These are phyloP conservation scores for Phyllachora maydis DNA, from an alignment of 2,329 filamentous ascomycete species.

Conservation along the genomic window DNA sequence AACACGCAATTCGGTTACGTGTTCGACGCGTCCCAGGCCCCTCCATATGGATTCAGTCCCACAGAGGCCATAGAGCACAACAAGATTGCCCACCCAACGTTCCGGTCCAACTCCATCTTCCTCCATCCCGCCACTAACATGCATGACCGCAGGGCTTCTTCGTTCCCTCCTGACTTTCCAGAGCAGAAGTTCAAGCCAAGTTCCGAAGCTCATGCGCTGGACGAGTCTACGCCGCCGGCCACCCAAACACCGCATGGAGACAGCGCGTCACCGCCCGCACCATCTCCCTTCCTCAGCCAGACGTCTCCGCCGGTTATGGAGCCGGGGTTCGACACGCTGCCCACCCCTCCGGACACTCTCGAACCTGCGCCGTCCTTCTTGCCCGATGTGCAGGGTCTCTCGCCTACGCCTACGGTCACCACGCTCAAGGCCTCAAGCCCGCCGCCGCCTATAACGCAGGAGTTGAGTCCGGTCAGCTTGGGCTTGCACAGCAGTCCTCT, in stretches of 20 bases:
- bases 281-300: constrained; percentile 7
- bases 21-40: constrained; percentile 28
- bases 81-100: constrained; percentile 21
- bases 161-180: constrained; percentile 37
- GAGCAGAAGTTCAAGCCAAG: constrained; percentile 13
- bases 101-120: constrained; percentile 48
- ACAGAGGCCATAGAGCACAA: not conserved
- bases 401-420: constrained; percentile 12
- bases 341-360: constrained; percentile 23
- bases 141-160: constrained; percentile 36
- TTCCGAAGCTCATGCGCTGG: constrained; percentile 4
- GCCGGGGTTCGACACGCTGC: constrained; percentile 9
- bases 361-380: constrained; percentile 9
- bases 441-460: constrained; percentile 13
- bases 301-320: constrained; percentile 3
- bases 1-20: constrained; percentile 32
- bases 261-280: constrained; percentile 4
- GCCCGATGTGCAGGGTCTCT: constrained; percentile 12
- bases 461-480: constrained; percentile 6
- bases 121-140: constrained; percentile 32
- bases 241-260: constrained; percentile 6
- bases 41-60: constrained; percentile 2
- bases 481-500: constrained; percentile 2
- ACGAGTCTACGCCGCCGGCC: constrained; percentile 10
- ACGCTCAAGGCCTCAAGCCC: constrained; percentile 9